Conservation (phyloP, 257 asterid genomes). For the Solanum ossicruentum region DNA sequence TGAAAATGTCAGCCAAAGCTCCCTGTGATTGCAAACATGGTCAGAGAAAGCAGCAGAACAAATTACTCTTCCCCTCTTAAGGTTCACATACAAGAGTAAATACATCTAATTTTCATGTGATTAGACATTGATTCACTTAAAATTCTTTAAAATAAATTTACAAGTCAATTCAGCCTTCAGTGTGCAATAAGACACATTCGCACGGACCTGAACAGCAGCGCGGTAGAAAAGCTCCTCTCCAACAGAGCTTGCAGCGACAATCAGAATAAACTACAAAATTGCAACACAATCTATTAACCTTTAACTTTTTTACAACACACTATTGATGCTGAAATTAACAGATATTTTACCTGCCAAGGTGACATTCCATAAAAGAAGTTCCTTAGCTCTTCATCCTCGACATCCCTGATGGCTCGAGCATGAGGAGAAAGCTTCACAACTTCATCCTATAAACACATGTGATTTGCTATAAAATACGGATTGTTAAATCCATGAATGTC, state of each 20-base stretch:
- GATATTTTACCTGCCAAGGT: slow-evolving; percentile 73
- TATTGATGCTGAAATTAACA: background rate
- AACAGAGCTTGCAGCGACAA: slow-evolving; percentile 93
- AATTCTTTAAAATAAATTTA: background rate
- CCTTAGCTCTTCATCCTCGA: slow-evolving; percentile 83
- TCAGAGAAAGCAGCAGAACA: background rate
- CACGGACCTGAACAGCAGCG: slow-evolving; percentile 80
- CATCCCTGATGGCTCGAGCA: slow-evolving; percentile 97
- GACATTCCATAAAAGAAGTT: slow-evolving; percentile 93
- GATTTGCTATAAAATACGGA: background rate
- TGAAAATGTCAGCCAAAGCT: slow-evolving; percentile 67
- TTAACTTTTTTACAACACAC: background rate
- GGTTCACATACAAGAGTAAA: background rate
- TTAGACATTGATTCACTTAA: background rate
- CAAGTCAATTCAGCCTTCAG: background rate
- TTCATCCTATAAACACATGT: slow-evolving; percentile 48
- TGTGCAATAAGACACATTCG: background rate
- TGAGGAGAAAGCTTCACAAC: slow-evolving; percentile 91
- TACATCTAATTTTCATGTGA: background rate
- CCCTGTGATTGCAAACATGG: slow-evolving; percentile 35
- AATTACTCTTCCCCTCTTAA: background rate
- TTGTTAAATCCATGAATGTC: background rate
- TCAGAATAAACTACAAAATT: slow-evolving; percentile 60
- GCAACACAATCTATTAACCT: background rate
- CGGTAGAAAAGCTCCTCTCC: slow-evolving; percentile 98